A percentile compares a stretch with the other conserved stretches of the same genome.
Conservation (phyloP, 441 rosid genomes). For the Corymbia citriodora region DNA sequence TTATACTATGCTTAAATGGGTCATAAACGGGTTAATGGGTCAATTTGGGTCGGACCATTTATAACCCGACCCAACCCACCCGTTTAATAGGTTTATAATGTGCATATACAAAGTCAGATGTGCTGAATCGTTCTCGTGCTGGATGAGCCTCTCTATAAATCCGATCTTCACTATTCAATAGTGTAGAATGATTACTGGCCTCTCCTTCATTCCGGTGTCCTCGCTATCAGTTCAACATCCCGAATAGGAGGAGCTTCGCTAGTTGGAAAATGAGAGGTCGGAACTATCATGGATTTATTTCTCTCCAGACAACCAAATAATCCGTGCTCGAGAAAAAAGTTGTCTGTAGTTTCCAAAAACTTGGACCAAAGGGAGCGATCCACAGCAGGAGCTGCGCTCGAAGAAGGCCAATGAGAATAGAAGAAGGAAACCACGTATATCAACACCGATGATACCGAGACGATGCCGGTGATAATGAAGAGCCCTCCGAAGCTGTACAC, state of each 20-base stretch:
- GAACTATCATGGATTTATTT: not conserved
- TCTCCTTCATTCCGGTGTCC: not conserved
- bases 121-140: not conserved
- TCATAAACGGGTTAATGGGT: too few relatives aligned
- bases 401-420: not conserved
- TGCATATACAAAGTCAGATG: not conserved
- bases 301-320: not conserved
- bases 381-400: not conserved
- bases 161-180: not conserved
- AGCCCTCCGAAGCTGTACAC: constrained; percentile 38
- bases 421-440: constrained; percentile 4
- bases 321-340: not conserved
- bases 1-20: too few relatives aligned
- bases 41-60: too few relatives aligned
- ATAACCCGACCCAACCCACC: too few relatives aligned
- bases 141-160: not conserved
- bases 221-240: not conserved
- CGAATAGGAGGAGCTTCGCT: not conserved
- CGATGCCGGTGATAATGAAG: constrained; percentile 35
- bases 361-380: not conserved
- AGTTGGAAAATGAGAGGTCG: not conserved
- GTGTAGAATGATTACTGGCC: not conserved
- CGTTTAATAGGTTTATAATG: too few relatives aligned
- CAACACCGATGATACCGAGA: constrained; percentile 23
- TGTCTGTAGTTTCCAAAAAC: not conserved